Percentiles rank a stretch among this genome's conserved stretches.
These are phyloP conservation scores for Clitopilus hobsonii DNA, from an alignment of 768 basidiomycete genomes.

Conservation along the genomic window DNA sequence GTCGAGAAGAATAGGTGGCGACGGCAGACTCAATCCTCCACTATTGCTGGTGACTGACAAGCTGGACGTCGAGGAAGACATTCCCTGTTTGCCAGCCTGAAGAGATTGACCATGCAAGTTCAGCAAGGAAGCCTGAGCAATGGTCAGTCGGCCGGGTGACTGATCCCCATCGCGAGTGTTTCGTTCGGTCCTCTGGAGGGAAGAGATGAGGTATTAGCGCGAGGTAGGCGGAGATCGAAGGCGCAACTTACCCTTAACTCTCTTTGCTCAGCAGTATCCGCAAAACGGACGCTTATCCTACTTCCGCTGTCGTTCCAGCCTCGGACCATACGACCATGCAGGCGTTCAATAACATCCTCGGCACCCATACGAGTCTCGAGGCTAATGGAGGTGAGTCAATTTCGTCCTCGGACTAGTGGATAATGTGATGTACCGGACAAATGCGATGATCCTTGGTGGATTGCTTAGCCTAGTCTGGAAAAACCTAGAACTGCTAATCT, in stretches of 20 bases:
- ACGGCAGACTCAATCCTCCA: background rate
- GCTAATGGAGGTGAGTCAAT: constrained; percentile 27
- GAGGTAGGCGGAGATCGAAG: constrained; percentile 1
- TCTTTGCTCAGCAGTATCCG: constrained; percentile 73
- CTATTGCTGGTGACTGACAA: background rate
- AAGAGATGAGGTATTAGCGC: background rate
- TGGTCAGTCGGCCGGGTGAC: constrained; percentile 62
- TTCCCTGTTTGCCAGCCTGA: constrained; percentile 13
- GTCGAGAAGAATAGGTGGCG: background rate
- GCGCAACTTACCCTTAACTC: constrained; percentile 58
- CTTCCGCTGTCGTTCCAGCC: constrained; percentile 77
- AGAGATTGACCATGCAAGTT: constrained; percentile 69
- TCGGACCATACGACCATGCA: constrained; percentile 77
- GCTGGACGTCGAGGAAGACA: background rate
- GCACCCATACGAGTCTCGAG: constrained; percentile 69
- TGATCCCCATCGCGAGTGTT: constrained; percentile 54
- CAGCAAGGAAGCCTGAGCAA: constrained; percentile 73
- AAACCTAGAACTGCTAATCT: constrained; percentile 72
- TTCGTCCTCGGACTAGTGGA: background rate
- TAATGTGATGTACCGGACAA: constrained; percentile 55
- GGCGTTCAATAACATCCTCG: constrained; percentile 70
- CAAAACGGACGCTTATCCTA: constrained; percentile 75
- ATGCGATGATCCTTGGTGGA: constrained; percentile 77
- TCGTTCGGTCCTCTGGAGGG: constrained; percentile 58
- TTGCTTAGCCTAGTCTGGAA: constrained; percentile 76